Conservation (phyloP, 345 rosid genomes). For the Aquilaria yunnanensis region DNA sequence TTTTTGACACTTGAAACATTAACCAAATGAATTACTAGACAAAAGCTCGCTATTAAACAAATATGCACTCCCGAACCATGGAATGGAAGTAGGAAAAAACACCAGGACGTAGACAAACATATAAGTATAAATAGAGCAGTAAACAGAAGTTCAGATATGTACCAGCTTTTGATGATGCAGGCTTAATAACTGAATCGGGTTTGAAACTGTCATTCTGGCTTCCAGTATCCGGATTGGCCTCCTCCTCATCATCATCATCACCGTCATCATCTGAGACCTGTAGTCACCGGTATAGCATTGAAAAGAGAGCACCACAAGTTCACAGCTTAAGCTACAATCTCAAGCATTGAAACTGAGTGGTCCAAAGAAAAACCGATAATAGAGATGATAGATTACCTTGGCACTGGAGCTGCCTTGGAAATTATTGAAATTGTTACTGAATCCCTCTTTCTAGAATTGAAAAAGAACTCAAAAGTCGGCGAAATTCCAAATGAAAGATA, state of each 20-base stretch:
- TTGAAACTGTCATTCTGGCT: slow-evolving; percentile 56
- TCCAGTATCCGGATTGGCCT: slow-evolving; percentile 47
- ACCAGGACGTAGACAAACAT: background rate
- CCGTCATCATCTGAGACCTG: slow-evolving; percentile 53
- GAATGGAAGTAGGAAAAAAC: background rate
- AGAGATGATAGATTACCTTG: slow-evolving; percentile 37
- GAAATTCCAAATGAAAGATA: background rate
- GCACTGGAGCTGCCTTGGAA: slow-evolving; percentile 32
- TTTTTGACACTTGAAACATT: background rate
- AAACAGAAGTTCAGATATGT: background rate
- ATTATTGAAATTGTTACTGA: slow-evolving; percentile 36
- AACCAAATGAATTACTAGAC: background rate
- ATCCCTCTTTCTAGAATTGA: slow-evolving; percentile 51
- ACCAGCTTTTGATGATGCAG: slow-evolving; percentile 47
- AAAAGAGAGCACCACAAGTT: background rate
- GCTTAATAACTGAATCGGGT: slow-evolving; percentile 33
- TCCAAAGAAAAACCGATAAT: no score
- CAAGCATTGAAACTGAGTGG: background rate
- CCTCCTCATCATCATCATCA: slow-evolving; percentile 54
- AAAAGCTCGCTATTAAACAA: background rate
- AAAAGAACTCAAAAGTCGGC: slow-evolving; percentile 16
- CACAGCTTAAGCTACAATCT: background rate
- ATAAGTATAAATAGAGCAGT: background rate
- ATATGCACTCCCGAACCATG: background rate
- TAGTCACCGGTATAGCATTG: background rate